Evolutionary conservation across 2,329 filamentous ascomycete species (phyloP), one percentile per base, ranked within the genome.

Genomic region (Myriosclerotinia duriaeana): DNA sequence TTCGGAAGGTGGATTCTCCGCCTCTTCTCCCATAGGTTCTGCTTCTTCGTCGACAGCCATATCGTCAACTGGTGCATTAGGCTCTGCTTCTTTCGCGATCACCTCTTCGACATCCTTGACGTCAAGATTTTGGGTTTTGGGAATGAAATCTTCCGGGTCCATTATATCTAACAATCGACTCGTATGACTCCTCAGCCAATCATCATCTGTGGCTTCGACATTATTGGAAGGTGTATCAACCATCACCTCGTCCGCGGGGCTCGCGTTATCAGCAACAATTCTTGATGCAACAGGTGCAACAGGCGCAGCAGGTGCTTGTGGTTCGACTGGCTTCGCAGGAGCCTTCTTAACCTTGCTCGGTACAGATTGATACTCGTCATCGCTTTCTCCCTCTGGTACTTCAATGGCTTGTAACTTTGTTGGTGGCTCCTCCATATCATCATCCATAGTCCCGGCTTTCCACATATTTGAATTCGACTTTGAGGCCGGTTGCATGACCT

Each of bases 101-200:
- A 74, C 60, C 26, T 36, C 54, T 30, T 67, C 38, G 15, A 55
- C 38, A 40, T 56, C 50, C 46, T 44, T 64, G 20, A 48, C 71
- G 14, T 67, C 65, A 15, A 71, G 66, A 63, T 70, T 53, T 20
- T 53, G 65, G 69, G 67, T 42, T 68, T 62, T 62, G 69, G 74
- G 66, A 68, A 60, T 67, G 36, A 75, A 71, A 53, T 77, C 75
- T 63, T 74, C 72, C 17, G 75, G 76, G 73, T 96, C 92, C 64
- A 93, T 83, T 38, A 98, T 81, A 76, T 94, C 95, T 61, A 97
- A 83, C 59, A 96, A 81, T 73, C 94, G 86, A 78, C 89, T 97
- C 17, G 93, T 98, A 72, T 91, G 87, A 69, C 91, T 94, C 67
- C 94, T 88, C 72, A 97, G 82, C 95, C 95, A 99, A 78, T 98